Conservation (phyloP, 1,284 basidiomycete genomes). For the Cryptococcus floricola region DNA sequence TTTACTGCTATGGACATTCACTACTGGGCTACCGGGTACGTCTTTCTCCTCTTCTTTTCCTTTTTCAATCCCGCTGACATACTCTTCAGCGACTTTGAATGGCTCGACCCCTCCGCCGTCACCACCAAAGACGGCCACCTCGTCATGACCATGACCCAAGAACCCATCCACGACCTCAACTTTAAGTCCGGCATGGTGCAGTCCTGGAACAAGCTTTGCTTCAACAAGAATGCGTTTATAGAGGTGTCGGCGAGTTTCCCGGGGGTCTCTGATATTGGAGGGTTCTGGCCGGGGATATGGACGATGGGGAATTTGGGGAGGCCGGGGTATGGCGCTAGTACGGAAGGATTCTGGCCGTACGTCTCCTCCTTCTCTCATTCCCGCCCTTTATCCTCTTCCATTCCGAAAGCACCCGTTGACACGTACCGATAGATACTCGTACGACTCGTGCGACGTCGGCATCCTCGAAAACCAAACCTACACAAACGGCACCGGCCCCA, state of each 20-base stretch:
- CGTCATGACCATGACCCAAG: slow-evolving; percentile 68
- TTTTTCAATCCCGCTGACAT: not conserved
- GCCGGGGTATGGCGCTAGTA: slow-evolving; percentile 58
- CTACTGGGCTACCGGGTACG: slow-evolving; percentile 56
- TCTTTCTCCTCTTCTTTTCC: not conserved
- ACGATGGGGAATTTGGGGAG: slow-evolving; percentile 52
- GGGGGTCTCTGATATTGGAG: slow-evolving; percentile 39
- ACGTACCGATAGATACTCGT: slow-evolving; percentile 33
- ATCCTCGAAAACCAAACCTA: slow-evolving; percentile 49
- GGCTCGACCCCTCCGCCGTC: slow-evolving; percentile 77
- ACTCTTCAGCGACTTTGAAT: slow-evolving; percentile 57
- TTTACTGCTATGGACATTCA: slow-evolving; percentile 52
- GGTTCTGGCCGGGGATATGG: slow-evolving; percentile 55
- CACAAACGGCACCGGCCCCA: slow-evolving; percentile 43
- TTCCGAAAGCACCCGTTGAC: not conserved
- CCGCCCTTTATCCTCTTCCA: not conserved
- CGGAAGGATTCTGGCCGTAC: slow-evolving; percentile 59
- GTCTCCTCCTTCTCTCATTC: slow-evolving; percentile 8
- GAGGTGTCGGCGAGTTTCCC: slow-evolving; percentile 45
- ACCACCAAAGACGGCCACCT: slow-evolving; percentile 75
- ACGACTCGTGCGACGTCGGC: slow-evolving; percentile 42
- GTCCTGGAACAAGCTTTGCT: slow-evolving; percentile 76
- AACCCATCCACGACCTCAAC: slow-evolving; percentile 66
- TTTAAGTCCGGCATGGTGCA: slow-evolving; percentile 59
- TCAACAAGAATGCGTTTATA: slow-evolving; percentile 55